Conservation (phyloP, 2,329 filamentous ascomycete genomes). For the Pestalotiopsis sp. region DNA sequence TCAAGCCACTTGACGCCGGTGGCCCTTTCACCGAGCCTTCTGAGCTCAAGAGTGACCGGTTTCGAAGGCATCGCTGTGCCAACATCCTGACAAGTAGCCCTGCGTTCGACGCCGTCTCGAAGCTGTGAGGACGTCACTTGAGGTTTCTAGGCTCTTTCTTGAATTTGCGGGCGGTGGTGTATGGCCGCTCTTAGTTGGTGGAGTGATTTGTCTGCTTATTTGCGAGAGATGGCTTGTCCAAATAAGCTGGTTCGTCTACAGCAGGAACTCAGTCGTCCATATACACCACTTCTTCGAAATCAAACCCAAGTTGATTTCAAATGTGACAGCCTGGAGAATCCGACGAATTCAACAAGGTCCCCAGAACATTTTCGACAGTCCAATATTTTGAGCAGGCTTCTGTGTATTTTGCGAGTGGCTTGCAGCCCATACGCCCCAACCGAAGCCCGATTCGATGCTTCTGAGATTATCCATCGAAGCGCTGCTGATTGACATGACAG, state of each 20-base stretch:
- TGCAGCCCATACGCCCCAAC: conserved; percentile 20
- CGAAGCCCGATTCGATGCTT: conserved; percentile 27
- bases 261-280: conserved; percentile 60
- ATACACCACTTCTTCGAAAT: conserved; percentile 83
- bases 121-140: conserved; percentile 68
- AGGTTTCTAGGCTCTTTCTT: no score
- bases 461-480: conserved; percentile 33
- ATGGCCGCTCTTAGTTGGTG: no score
- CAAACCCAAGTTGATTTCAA: conserved; percentile 78
- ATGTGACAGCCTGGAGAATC: conserved; percentile 76
- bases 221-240: no score
- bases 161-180: no score
- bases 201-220: no score
- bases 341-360: conserved; percentile 73
- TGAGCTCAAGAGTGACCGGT: conserved; percentile 63
- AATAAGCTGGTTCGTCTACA: no score
- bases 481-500: conserved; percentile 75
- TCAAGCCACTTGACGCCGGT: conserved; percentile 65
- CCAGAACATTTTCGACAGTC: conserved; percentile 51
- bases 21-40: conserved; percentile 57
- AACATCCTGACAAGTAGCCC: conserved; percentile 51
- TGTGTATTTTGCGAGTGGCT: no score
- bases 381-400: conserved; percentile 15
- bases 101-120: conserved; percentile 69
- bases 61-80: conserved; percentile 58